These are phyloP conservation scores for Septoria petroselini DNA, from an alignment of 2,329 filamentous ascomycete species.

Conservation along the genomic window DNA sequence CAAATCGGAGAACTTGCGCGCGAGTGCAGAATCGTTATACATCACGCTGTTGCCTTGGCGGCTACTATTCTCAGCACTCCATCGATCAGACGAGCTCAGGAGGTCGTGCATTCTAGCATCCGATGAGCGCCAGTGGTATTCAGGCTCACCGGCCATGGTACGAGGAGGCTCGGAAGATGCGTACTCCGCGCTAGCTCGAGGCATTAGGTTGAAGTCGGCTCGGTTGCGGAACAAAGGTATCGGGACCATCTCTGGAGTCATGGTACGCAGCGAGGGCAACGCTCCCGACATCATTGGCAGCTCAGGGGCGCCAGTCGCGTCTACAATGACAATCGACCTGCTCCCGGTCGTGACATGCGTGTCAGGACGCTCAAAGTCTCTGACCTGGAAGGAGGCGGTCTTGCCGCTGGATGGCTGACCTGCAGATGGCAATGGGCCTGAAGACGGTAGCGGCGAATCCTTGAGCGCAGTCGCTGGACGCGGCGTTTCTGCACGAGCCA, in stretches of 20 bases:
- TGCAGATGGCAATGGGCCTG: background rate
- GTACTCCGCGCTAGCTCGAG: slow-evolving; percentile 7
- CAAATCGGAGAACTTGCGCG: slow-evolving; percentile 42
- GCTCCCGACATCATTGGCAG: slow-evolving; percentile 26
- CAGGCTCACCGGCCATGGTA: slow-evolving; percentile 9
- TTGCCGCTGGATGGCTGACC: slow-evolving; percentile 12
- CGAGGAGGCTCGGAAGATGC: slow-evolving; percentile 10
- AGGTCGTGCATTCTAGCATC: slow-evolving; percentile 31
- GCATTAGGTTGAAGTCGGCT: slow-evolving; percentile 8
- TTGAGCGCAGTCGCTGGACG: slow-evolving; percentile 20
- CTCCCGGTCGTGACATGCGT: slow-evolving; percentile 72
- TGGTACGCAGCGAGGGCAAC: slow-evolving; percentile 31
- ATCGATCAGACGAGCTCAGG: slow-evolving; percentile 26
- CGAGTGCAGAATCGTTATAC: slow-evolving; percentile 7
- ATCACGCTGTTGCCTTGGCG: slow-evolving; percentile 4
- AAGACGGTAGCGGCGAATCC: slow-evolving; percentile 6
- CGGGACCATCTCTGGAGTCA: slow-evolving; percentile 30
- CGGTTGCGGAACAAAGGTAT: slow-evolving; percentile 28
- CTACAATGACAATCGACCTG: slow-evolving; percentile 85
- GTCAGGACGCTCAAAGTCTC: slow-evolving; percentile 30
- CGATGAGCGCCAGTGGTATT: slow-evolving; percentile 17
- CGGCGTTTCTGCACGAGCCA: slow-evolving; percentile 10
- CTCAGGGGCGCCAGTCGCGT: slow-evolving; percentile 58
- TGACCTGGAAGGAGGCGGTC: slow-evolving; percentile 17
- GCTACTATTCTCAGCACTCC: slow-evolving; percentile 19